A percentile compares a stretch with the other conserved stretches of the same genome.
phyloP scores from a whole-genome alignment of 2,329 filamentous ascomycete species.

The Aspergillus aculeatus region DNA sequence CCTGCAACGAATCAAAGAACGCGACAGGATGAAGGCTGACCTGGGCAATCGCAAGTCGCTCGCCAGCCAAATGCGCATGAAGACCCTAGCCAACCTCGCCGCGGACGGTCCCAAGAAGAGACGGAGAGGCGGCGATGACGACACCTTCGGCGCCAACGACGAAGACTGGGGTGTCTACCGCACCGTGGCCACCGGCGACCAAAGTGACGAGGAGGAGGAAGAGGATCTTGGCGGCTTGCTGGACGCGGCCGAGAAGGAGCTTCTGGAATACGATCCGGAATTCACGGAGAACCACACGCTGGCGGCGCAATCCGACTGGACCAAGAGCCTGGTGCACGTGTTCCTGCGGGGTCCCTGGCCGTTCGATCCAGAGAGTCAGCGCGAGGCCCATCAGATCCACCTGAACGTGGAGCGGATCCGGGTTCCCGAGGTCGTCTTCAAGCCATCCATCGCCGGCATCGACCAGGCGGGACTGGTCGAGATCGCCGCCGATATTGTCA shows the following conservation, averaged over 20 bases:
- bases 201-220: conserved; percentile 84
- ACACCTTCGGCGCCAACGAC: conserved; percentile 95
- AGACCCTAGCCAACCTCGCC: conserved; percentile 91
- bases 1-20: conserved; percentile 83
- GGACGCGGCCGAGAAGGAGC: conserved; percentile 75
- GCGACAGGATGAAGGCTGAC: conserved; percentile 88
- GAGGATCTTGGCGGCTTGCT: conserved; percentile 77
- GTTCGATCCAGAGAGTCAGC: conserved; percentile 75
- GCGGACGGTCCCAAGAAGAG: conserved; percentile 85
- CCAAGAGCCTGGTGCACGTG: conserved; percentile 82
- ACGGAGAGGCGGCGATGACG: conserved; percentile 84
- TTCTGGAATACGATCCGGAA: conserved; percentile 79
- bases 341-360: conserved; percentile 86
- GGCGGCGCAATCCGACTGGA: conserved; percentile 93
- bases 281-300: conserved; percentile 92
- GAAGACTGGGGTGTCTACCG: conserved; percentile 98
- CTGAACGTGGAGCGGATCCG: conserved; percentile 95
- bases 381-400: conserved; percentile 83
- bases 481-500: conserved; percentile 85
- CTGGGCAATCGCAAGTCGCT: conserved; percentile 95
- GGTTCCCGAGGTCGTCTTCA: conserved; percentile 89
- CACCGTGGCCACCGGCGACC: conserved; percentile 77
- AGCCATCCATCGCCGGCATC: conserved; percentile 84
- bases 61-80: conserved; percentile 96
- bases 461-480: conserved; percentile 94